A percentile compares a stretch with the other conserved stretches of the same genome.
phyloP scores from a whole-genome alignment of 106 monocot species.

The Dendrobium nobile region DNA sequence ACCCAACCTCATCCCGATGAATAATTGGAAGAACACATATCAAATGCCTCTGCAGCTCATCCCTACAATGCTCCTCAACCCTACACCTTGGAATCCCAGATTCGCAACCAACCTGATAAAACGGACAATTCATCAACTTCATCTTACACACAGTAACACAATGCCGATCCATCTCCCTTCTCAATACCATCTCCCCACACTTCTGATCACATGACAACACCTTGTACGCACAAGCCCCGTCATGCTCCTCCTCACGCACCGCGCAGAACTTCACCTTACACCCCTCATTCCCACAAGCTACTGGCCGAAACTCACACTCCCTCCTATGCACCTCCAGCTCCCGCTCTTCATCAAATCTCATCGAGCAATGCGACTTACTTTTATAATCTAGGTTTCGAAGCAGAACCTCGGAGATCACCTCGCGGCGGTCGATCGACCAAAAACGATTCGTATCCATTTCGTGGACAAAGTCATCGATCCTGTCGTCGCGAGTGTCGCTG shows the following conservation, averaged over 20 bases:
- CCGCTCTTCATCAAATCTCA: constrained; percentile 16
- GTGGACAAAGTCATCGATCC: constrained; percentile 62
- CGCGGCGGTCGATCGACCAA: constrained; percentile 44
- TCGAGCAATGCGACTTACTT: constrained; percentile 31
- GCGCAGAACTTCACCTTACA: constrained; percentile 40
- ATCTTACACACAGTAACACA: constrained; percentile 61
- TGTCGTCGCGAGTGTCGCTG: constrained; percentile 63
- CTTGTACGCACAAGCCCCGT: constrained; percentile 37
- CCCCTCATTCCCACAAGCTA: constrained; percentile 36
- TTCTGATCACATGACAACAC: constrained; percentile 52
- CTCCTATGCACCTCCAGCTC: constrained; percentile 23
- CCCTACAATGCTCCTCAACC: constrained; percentile 39
- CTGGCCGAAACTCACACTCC: constrained; percentile 30
- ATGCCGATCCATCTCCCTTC: constrained; percentile 73
- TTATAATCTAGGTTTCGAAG: constrained; percentile 48
- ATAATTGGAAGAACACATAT: constrained; percentile 30
- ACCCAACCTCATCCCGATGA: constrained; percentile 29
- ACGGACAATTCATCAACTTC: constrained; percentile 64
- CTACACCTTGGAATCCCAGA: constrained; percentile 29
- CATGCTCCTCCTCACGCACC: constrained; percentile 28
- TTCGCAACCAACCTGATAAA: constrained; percentile 50
- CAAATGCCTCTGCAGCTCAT: constrained; percentile 39
- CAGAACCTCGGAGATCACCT: constrained; percentile 26
- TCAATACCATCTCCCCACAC: constrained; percentile 28
- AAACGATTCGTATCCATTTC: constrained; percentile 51